A percentile compares a stretch with the other conserved stretches of the same genome.
Conservation (phyloP, 83 land plant species). For the Picea engelmannii region DNA sequence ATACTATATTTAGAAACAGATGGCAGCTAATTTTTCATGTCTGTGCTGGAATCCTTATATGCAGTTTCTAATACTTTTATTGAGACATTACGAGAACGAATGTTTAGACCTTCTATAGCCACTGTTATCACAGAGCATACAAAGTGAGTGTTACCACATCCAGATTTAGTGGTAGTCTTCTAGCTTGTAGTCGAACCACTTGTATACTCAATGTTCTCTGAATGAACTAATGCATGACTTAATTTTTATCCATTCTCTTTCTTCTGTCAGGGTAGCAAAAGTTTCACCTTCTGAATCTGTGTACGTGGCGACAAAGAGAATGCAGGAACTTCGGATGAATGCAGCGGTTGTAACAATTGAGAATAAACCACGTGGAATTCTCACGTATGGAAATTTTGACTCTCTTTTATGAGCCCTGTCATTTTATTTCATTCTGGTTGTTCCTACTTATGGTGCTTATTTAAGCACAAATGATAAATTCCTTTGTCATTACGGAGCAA, state of each 20-base stretch:
- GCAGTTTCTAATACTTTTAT: constrained; percentile 69
- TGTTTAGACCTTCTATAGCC: constrained; percentile 87
- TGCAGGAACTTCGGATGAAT: constrained; percentile 72
- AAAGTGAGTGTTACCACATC: constrained; percentile 59
- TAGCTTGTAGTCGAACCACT: neutral
- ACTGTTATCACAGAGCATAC: constrained; percentile 74
- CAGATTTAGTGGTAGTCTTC: neutral
- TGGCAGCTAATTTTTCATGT: neutral
- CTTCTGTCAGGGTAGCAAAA: constrained; percentile 63
- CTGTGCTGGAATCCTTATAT: constrained; percentile 11
- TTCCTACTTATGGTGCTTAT: too few species aligned
- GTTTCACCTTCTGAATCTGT: constrained; percentile 82
- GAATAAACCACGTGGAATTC: constrained; percentile 82
- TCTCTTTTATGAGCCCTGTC: neutral
- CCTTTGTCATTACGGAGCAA: neutral
- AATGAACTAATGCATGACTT: neutral
- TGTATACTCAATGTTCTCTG: neutral
- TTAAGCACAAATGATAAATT: neutral
- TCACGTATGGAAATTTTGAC: constrained; percentile 64
- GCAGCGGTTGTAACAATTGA: constrained; percentile 72
- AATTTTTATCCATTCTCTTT: neutral
- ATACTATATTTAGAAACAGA: neutral
- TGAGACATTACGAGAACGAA: constrained; percentile 82
- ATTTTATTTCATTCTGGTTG: neutral
- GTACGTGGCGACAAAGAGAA: constrained; percentile 74